phyloP scores from a whole-genome alignment of 148 eudicot genomes.

The Nyssa sinensis region DNA sequence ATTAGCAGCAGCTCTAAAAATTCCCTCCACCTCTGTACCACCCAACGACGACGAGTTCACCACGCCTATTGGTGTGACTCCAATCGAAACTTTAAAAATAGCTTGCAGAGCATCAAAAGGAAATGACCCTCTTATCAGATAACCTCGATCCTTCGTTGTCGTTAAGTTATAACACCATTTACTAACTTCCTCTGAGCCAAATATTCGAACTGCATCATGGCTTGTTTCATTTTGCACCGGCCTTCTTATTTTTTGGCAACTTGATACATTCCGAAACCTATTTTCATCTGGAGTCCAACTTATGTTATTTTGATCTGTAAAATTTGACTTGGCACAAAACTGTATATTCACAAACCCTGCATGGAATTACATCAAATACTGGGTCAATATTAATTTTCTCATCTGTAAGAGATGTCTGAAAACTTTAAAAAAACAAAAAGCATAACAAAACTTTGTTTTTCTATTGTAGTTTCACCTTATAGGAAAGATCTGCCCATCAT shows the following conservation, averaged over 20 bases:
- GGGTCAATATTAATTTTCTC: too few relatives aligned
- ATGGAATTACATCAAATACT: neutral
- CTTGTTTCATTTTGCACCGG: neutral
- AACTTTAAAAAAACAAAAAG: neutral
- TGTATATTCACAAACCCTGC: slow-evolving; percentile 37
- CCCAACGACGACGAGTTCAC: slow-evolving; percentile 23
- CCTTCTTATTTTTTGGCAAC: slow-evolving; percentile 25
- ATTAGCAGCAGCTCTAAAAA: slow-evolving; percentile 24
- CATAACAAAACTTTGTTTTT: neutral
- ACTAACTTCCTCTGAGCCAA: slow-evolving; percentile 16
- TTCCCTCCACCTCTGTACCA: slow-evolving; percentile 26
- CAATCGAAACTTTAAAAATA: slow-evolving; percentile 26
- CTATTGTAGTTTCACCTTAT: neutral
- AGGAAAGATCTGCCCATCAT: neutral
- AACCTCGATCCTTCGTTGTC: slow-evolving; percentile 31
- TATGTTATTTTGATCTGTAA: slow-evolving; percentile 25
- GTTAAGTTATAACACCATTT: slow-evolving; percentile 42
- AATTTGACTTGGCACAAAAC: slow-evolving; percentile 26
- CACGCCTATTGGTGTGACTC: slow-evolving; percentile 23
- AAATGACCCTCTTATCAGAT: slow-evolving; percentile 42
- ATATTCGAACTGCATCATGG: slow-evolving; percentile 24
- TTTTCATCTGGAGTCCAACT: slow-evolving; percentile 28
- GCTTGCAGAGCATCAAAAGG: slow-evolving; percentile 13
- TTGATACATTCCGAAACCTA: slow-evolving; percentile 29
- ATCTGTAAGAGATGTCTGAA: neutral